phyloP scores from a whole-genome alignment of 2,329 filamentous ascomycete species.

The Cladorrhinum sp. region DNA sequence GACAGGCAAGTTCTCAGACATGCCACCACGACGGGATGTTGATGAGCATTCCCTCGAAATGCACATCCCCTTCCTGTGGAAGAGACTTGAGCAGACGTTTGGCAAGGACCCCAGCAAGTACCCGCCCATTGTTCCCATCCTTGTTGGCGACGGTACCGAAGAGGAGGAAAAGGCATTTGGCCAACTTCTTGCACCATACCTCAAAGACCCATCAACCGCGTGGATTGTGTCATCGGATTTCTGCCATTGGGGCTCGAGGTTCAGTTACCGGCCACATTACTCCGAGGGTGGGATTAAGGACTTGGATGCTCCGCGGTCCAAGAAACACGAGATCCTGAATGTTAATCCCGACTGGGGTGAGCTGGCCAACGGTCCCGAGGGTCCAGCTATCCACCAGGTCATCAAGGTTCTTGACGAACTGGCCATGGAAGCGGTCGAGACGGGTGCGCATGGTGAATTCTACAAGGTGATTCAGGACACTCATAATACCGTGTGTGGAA shows the following conservation, averaged over 20 bases:
- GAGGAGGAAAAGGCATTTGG: constrained; percentile 67
- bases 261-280: constrained; percentile 79
- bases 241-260: constrained; percentile 89
- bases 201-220: constrained; percentile 69
- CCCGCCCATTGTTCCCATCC: constrained; percentile 77
- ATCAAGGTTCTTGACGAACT: constrained; percentile 76
- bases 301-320: constrained; percentile 15
- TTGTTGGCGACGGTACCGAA: constrained; percentile 72
- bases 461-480: constrained; percentile 66
- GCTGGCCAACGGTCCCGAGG: constrained; percentile 12
- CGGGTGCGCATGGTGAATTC: constrained; percentile 69
- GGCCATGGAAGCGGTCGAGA: constrained; percentile 81
- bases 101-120: constrained; percentile 46
- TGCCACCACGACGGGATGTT: constrained; percentile 66
- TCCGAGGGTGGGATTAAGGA: constrained; percentile 40
- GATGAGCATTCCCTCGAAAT: constrained; percentile 94
- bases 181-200: constrained; percentile 68
- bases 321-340: constrained; percentile 38
- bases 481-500: constrained; percentile 87
- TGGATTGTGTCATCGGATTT: constrained; percentile 96
- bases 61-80: constrained; percentile 92
- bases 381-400: constrained; percentile 69
- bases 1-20: constrained; percentile 59
- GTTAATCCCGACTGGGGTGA: constrained; percentile 27
- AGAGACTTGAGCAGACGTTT: constrained; percentile 58